Percentiles rank a stretch among this genome's conserved stretches.
phyloP scores from a whole-genome alignment of 176 grass and related monocot species.

The Puya raimondii region DNA sequence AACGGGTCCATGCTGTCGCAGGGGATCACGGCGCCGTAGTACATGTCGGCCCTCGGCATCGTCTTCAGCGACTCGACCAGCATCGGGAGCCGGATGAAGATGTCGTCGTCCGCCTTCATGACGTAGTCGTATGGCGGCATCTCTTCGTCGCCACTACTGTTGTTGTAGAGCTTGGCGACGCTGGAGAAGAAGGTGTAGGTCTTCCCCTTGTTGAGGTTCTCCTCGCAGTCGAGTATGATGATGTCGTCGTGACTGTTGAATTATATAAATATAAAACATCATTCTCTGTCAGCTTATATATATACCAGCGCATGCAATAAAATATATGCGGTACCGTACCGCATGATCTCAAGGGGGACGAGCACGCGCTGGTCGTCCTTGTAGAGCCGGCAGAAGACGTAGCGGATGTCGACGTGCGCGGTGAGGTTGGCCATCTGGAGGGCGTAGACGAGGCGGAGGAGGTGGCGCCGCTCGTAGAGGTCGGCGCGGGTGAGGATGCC shows the following conservation, averaged over 20 bases:
- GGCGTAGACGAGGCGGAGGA: slow-evolving; percentile 57
- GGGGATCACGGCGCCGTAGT: slow-evolving; percentile 47
- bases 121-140: slow-evolving; percentile 61
- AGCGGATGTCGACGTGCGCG: slow-evolving; percentile 52
- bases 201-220: slow-evolving; percentile 84
- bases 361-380: slow-evolving; percentile 39
- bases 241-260: slow-evolving; percentile 31
- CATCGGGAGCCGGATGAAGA: slow-evolving; percentile 31
- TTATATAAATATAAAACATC: no score
- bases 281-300: no score
- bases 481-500: slow-evolving; percentile 45
- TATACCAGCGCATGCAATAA: no score
- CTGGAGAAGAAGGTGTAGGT: slow-evolving; percentile 60
- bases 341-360: slow-evolving; percentile 34
- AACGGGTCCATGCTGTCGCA: slow-evolving; percentile 12
- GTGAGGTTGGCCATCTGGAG: slow-evolving; percentile 23
- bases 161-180: background rate
- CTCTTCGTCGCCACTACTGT: no score
- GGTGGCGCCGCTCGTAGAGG: slow-evolving; percentile 42
- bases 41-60: slow-evolving; percentile 42
- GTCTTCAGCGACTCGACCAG: slow-evolving; percentile 24
- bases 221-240: slow-evolving; percentile 44
- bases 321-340: no score
- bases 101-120: slow-evolving; percentile 72
- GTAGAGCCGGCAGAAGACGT: slow-evolving; percentile 58